Conservation (phyloP, 2,329 filamentous ascomycete species). For the Xylariales sp. region DNA sequence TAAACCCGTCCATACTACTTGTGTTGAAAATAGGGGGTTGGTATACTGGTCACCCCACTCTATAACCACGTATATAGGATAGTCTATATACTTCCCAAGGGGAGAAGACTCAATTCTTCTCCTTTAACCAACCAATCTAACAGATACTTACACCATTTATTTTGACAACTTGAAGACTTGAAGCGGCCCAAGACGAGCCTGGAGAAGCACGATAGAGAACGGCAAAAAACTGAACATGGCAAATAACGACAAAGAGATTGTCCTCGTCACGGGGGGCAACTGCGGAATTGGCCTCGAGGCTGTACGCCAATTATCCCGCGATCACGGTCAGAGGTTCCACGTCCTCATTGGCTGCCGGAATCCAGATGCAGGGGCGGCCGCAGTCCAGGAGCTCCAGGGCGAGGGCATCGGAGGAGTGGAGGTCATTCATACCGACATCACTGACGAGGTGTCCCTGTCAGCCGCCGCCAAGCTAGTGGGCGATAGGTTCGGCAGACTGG, state of each 20-base stretch:
- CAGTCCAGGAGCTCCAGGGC: neutral
- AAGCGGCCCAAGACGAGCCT: too few relatives aligned
- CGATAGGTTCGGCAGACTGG: neutral
- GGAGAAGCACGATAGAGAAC: too few relatives aligned
- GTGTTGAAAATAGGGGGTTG: too few relatives aligned
- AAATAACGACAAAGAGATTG: slow-evolving; percentile 1
- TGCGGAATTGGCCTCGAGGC: slow-evolving; percentile 1
- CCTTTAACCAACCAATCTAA: too few relatives aligned
- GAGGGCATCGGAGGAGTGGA: neutral
- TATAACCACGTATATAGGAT: too few relatives aligned
- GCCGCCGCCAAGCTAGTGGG: neutral
- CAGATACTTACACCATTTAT: too few relatives aligned
- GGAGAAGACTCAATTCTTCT: too few relatives aligned
- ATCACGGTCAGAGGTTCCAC: neutral
- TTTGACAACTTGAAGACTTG: too few relatives aligned
- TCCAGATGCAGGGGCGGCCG: neutral
- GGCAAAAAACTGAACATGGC: too few relatives aligned
- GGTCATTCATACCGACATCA: slow-evolving; percentile 1
- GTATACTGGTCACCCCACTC: too few relatives aligned
- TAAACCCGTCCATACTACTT: too few relatives aligned
- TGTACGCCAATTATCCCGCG: neutral
- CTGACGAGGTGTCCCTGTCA: slow-evolving; percentile 1
- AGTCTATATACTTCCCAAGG: too few relatives aligned
- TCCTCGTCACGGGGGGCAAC: slow-evolving; percentile 6
- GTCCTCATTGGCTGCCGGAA: slow-evolving; percentile 5